phyloP scores from a whole-genome alignment of 352 stramenopile genomes.

The Pythium vanterpoolii region DNA sequence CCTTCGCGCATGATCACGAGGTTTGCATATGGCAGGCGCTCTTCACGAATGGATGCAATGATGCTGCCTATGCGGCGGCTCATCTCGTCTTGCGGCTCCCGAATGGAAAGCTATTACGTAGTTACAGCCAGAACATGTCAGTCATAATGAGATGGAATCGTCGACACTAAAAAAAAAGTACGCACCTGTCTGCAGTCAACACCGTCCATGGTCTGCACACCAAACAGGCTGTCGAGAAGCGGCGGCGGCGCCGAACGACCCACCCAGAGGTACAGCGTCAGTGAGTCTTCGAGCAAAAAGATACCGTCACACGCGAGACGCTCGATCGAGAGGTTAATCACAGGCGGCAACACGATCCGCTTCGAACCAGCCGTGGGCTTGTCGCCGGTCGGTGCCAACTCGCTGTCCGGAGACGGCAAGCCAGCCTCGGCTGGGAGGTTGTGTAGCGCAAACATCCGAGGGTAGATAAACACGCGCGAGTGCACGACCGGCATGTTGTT shows the following conservation, averaged over 20 bases:
- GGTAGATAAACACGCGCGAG: constrained; percentile 95
- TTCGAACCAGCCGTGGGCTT: constrained; percentile 59
- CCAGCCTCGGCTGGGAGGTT: constrained; percentile 90
- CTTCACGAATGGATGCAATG: constrained; percentile 85
- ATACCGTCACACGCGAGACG: constrained; percentile 92
- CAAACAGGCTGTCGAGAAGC: constrained; percentile 93
- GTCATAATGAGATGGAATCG: neutral
- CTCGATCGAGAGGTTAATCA: constrained; percentile 95
- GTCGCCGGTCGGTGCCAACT: constrained; percentile 26
- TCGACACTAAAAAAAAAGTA: neutral
- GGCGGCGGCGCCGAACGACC: constrained; percentile 85
- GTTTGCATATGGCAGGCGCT: constrained; percentile 78
- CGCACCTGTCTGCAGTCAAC: constrained; percentile 88
- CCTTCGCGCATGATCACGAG: constrained; percentile 94
- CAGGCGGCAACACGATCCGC: constrained; percentile 83
- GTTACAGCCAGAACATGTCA: constrained; percentile 27
- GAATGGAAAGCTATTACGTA: constrained; percentile 56
- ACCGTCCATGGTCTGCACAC: constrained; percentile 91
- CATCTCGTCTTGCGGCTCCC: constrained; percentile 82
- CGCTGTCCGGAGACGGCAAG: constrained; percentile 57
- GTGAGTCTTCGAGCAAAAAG: constrained; percentile 96
- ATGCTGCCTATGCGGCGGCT: constrained; percentile 87
- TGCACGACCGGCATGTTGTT: constrained; percentile 93
- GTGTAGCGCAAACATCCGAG: constrained; percentile 94
- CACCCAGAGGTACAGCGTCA: constrained; percentile 97